Percentiles rank a stretch among this genome's conserved stretches.
phyloP scores from a whole-genome alignment of 495 filamentous ascomycete genomes.

The Cryomyces minteri region DNA sequence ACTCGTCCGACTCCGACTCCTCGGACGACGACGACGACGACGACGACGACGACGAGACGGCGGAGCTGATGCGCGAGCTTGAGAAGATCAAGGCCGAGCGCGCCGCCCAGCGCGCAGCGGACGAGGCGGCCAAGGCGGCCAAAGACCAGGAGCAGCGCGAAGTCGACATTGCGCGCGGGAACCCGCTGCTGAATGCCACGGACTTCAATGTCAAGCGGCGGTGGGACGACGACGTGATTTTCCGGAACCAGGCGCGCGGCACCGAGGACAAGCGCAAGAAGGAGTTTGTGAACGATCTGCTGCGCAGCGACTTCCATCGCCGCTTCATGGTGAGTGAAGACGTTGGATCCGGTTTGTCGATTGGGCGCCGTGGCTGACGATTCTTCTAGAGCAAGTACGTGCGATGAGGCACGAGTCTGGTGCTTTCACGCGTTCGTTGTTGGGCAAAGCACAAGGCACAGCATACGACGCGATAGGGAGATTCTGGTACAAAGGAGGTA shows the following conservation, averaged over 20 bases:
- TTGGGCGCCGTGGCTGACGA: too few relatives aligned
- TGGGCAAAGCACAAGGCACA: too few relatives aligned
- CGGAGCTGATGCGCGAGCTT: slow-evolving; percentile 75
- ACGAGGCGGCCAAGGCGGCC: slow-evolving; percentile 48
- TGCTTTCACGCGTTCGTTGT: too few relatives aligned
- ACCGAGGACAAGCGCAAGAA: slow-evolving; percentile 84
- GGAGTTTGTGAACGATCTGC: slow-evolving; percentile 93
- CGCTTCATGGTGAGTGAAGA: slow-evolving; percentile 66
- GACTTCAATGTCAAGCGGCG: slow-evolving; percentile 63
- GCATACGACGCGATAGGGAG: too few relatives aligned
- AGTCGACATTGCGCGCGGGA: slow-evolving; percentile 76
- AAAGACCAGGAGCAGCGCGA: slow-evolving; percentile 70
- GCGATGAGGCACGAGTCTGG: slow-evolving; percentile 2
- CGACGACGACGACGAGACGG: slow-evolving; percentile 77
- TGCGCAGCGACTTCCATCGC: slow-evolving; percentile 94
- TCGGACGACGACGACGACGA: slow-evolving; percentile 32
- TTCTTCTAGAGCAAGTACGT: slow-evolving; percentile 7
- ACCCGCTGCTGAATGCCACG: slow-evolving; percentile 69
- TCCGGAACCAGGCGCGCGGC: slow-evolving; percentile 94
- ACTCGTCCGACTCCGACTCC: slow-evolving; percentile 45
- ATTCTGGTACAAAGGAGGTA: too few relatives aligned
- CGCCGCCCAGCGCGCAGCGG: slow-evolving; percentile 65
- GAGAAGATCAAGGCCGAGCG: slow-evolving; percentile 90
- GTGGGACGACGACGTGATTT: slow-evolving; percentile 99
- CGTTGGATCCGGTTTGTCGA: too few relatives aligned